Percentiles rank a stretch among this genome's conserved stretches.
phyloP scores from a whole-genome alignment of 2,329 filamentous ascomycete genomes.

The Aspergillus sojae region DNA sequence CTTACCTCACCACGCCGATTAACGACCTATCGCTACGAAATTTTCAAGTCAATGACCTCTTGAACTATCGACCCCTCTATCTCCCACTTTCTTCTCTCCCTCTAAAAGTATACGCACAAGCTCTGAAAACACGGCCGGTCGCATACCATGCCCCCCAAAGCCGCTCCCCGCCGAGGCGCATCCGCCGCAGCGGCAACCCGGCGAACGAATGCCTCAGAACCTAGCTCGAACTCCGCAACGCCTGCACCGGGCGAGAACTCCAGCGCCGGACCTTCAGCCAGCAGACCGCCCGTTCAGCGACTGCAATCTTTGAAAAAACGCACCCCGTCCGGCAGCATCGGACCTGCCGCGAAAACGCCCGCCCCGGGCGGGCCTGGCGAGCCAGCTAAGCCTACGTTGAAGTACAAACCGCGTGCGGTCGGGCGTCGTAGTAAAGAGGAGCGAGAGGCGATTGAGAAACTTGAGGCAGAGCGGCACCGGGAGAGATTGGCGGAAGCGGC shows the following conservation, averaged over 20 bases:
- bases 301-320: slow-evolving; percentile 47
- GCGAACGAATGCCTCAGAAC: slow-evolving; percentile 14
- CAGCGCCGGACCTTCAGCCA: slow-evolving; percentile 10
- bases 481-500: slow-evolving; percentile 44
- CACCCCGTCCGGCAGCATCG: slow-evolving; percentile 40
- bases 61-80: background rate
- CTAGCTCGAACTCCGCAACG: slow-evolving; percentile 18
- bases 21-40: background rate
- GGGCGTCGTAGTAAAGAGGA: slow-evolving; percentile 49
- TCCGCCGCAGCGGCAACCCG: slow-evolving; percentile 23
- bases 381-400: slow-evolving; percentile 41
- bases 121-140: background rate
- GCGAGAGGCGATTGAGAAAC: slow-evolving; percentile 45
- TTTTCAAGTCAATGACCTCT: background rate
- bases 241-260: slow-evolving; percentile 6
- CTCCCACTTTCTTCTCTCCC: background rate
- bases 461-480: slow-evolving; percentile 44
- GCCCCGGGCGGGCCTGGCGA: slow-evolving; percentile 26
- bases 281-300: slow-evolving; percentile 42
- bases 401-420: slow-evolving; percentile 47
- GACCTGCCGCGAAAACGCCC: slow-evolving; percentile 23
- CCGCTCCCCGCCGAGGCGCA: slow-evolving; percentile 28
- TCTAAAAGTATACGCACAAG: background rate
- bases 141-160: slow-evolving; percentile 38
- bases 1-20: background rate